Conservation (phyloP, 306 rosid genomes). For the Begonia masoniana region DNA sequence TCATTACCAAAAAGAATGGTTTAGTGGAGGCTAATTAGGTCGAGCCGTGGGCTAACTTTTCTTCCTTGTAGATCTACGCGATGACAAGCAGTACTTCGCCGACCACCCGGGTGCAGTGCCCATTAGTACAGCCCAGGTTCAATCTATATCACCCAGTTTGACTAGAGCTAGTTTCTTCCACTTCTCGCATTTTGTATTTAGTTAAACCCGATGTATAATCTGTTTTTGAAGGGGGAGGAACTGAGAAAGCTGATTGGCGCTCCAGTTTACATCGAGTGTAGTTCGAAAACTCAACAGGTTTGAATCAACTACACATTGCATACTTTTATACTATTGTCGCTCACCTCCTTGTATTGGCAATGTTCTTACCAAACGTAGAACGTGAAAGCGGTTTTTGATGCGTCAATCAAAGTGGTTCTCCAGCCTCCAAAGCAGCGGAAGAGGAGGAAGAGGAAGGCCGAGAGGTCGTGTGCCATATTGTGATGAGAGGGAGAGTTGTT, state of each 20-base stretch:
- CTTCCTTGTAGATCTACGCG: constrained; percentile 64
- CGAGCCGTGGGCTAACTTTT: too few relatives aligned
- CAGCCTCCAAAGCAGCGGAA: constrained; percentile 84
- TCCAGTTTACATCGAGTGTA: constrained; percentile 77
- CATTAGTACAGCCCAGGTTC: constrained; percentile 81
- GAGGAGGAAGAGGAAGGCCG: constrained; percentile 71
- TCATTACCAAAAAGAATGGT: too few relatives aligned
- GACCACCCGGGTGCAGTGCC: constrained; percentile 90
- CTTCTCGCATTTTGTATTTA: constrained; percentile 1
- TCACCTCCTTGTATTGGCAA: not conserved
- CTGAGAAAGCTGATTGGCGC: constrained; percentile 78
- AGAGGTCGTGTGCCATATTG: constrained; percentile 66
- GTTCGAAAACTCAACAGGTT: constrained; percentile 97
- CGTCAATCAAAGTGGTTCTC: constrained; percentile 90
- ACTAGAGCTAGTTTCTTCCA: constrained; percentile 1
- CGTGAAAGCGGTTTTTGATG: constrained; percentile 90
- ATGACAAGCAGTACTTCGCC: constrained; percentile 65
- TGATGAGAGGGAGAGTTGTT: constrained; percentile 19
- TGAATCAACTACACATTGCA: constrained; percentile 8
- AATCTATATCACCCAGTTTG: constrained; percentile 7
- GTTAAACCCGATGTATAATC: constrained; percentile 3
- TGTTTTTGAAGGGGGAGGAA: constrained; percentile 64
- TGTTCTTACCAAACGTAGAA: constrained; percentile 37
- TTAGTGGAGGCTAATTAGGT: too few relatives aligned
- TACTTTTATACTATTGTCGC: not conserved